Conservation (phyloP, 345 rosid genomes). For the Erucastrum elatum region DNA sequence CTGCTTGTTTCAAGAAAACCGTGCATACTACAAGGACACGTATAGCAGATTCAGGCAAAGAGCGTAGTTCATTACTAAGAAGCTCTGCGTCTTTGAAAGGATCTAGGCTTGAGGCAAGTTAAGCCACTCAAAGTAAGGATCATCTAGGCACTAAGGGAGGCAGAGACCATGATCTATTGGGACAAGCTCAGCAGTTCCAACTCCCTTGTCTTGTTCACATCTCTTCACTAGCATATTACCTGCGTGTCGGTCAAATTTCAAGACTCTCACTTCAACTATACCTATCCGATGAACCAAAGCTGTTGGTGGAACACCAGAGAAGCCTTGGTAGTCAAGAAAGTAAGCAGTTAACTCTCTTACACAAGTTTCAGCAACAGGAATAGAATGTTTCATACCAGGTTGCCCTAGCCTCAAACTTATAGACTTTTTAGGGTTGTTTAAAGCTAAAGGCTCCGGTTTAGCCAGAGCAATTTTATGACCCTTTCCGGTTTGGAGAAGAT, state of each 20-base stretch:
- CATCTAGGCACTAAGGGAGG: constrained; percentile 79
- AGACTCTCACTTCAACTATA: constrained; percentile 65
- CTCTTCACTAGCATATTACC: constrained; percentile 77
- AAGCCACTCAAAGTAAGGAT: constrained; percentile 90
- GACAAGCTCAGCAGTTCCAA: constrained; percentile 67
- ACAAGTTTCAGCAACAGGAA: constrained; percentile 78
- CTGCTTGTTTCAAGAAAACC: constrained; percentile 65
- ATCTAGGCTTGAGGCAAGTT: constrained; percentile 94
- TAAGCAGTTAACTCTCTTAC: constrained; percentile 80
- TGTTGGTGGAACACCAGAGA: constrained; percentile 84
- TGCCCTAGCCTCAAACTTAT: constrained; percentile 70
- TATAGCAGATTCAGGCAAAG: constrained; percentile 62
- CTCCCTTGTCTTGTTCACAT: constrained; percentile 30
- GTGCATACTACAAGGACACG: constrained; percentile 70
- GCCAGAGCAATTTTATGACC: constrained; percentile 72
- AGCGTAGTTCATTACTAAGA: constrained; percentile 56
- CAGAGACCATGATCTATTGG: constrained; percentile 92
- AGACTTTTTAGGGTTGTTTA: constrained; percentile 75
- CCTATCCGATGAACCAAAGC: constrained; percentile 80
- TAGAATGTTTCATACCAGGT: constrained; percentile 67
- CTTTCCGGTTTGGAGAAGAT: constrained; percentile 49
- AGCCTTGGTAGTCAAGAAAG: constrained; percentile 70
- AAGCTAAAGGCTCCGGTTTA: constrained; percentile 82
- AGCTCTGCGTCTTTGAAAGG: constrained; percentile 69
- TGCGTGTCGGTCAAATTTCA: constrained; percentile 83